phyloP scores from a whole-genome alignment of 805 yeast species.

The Metschnikowia proteae region DNA sequence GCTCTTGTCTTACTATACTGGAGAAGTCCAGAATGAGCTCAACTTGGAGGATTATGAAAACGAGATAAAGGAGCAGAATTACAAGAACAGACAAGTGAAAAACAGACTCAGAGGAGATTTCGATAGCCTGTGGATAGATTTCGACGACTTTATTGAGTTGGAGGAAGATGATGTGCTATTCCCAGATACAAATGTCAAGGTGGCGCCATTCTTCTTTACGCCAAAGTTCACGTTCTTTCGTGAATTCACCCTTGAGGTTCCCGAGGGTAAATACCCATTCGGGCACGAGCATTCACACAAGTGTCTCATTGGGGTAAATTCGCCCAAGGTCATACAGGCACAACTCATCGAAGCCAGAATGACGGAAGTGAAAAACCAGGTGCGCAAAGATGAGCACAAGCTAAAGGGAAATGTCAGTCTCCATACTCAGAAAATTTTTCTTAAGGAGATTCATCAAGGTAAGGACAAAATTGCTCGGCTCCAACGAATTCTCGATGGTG shows the following conservation, averaged over 20 bases:
- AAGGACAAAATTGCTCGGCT: conserved; percentile 24
- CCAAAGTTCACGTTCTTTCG: conserved; percentile 62
- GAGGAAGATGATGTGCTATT: conserved; percentile 45
- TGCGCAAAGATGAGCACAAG: conserved; percentile 13
- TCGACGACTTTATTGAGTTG: conserved; percentile 71
- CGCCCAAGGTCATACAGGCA: conserved; percentile 55
- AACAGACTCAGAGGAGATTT: conserved; percentile 19
- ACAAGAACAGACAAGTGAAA: background rate
- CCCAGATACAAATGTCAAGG: conserved; percentile 40
- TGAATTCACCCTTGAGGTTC: conserved; percentile 42
- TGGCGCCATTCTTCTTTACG: conserved; percentile 46
- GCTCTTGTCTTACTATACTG: conserved; percentile 15
- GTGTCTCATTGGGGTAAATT: conserved; percentile 53
- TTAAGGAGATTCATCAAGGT: conserved; percentile 6
- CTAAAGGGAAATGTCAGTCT: conserved; percentile 2
- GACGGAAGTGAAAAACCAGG: conserved; percentile 12
- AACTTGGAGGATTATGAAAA: conserved; percentile 12
- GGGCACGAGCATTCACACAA: conserved; percentile 61
- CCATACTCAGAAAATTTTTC: background rate
- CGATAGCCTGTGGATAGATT: conserved; percentile 62
- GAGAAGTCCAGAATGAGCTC: conserved; percentile 9
- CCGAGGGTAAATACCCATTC: conserved; percentile 51
- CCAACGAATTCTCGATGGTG: conserved; percentile 22
- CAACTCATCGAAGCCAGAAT: conserved; percentile 32
- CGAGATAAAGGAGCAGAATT: conserved; percentile 5